These are phyloP conservation scores for Daldinia sp. DNA, from an alignment of 2,329 filamentous ascomycete genomes.

Conservation along the genomic window DNA sequence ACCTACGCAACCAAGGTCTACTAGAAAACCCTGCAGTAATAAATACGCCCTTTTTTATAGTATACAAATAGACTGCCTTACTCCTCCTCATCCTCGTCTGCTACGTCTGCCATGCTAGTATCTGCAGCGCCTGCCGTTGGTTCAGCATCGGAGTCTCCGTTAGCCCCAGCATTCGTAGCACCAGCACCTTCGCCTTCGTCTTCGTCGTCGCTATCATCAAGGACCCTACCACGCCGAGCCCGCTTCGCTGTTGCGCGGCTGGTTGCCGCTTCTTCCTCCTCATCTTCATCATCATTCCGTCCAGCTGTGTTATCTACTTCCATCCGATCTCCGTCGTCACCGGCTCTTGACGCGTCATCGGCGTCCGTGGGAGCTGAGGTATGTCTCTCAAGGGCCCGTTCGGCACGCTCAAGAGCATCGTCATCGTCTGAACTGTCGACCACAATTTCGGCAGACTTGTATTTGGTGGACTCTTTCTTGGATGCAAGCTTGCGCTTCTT, in stretches of 20 bases:
- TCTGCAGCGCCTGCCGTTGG: conserved; percentile 46
- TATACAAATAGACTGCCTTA: conserved; percentile 32
- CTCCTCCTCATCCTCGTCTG: conserved; percentile 52
- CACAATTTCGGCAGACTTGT: conserved; percentile 87
- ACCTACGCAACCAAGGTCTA: neutral
- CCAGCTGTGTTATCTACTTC: conserved; percentile 61
- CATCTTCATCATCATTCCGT: conserved; percentile 64
- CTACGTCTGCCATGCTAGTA: conserved; percentile 53
- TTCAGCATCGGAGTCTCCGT: conserved; percentile 36
- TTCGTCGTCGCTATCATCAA: conserved; percentile 68
- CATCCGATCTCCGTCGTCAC: conserved; percentile 60
- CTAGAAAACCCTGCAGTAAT: conserved; percentile 5
- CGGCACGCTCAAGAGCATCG: conserved; percentile 60
- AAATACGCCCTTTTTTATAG: conserved; percentile 16
- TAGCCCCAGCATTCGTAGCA: conserved; percentile 33
- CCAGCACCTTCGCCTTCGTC: conserved; percentile 53
- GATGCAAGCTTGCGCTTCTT: conserved; percentile 70
- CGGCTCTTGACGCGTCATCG: conserved; percentile 50
- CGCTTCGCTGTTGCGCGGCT: conserved; percentile 59
- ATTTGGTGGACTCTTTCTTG: conserved; percentile 71
- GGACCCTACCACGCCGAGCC: conserved; percentile 63
- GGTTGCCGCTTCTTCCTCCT: conserved; percentile 60
- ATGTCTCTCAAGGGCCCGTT: conserved; percentile 56
- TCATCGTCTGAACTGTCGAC: conserved; percentile 75
- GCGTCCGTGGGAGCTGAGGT: conserved; percentile 47